Base-by-base conservation (phyloP, 495 filamentous ascomycete genomes). In the Letharia columbiana region DNA sequence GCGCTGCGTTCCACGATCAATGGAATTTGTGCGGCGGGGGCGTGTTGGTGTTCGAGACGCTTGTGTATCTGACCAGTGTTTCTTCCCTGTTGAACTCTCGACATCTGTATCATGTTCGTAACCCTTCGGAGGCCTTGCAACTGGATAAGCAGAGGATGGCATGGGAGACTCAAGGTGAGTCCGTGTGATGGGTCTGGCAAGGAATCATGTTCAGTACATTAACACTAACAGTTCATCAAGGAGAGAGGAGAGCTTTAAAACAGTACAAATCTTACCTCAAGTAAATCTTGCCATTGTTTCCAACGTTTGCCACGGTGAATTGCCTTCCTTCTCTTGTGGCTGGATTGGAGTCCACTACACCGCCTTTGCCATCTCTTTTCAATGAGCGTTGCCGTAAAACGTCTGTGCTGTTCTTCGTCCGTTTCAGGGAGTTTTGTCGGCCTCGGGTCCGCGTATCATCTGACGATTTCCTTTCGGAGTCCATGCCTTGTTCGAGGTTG, bases 231-330 rank as follows among this genome's bases (percentile, higher is more conserved):
- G 44, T 52, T 59, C 59, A 65, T 62, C 28, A n/a, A 33, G 10
- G 11, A 42, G 13, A 15, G 31, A 61, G 15, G 13, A 15, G 31
- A 61, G 15, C 18, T 42, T 41, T 10, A 28, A 66, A 13, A 57
- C 23, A 18, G 41, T 44, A 28, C 39, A 15, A 65, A 70, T 73
- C 84, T 74, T 89, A 96, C 93, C 92, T 91, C 66, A 98, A 78
- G 75, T 94, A 98, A 75, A 98, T 92, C 76, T 88, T 87, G 45
- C 93, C 93, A 78, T 94, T 93, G 73, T 91, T 90, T 58, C 92
- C 92, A 65, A 98, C 89, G 77, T 96, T 97, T 35, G 90, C 91
- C 64, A 97, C 93, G 13, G 91, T 90, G 75, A 96, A 98, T 72
- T 94, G 89, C 60, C 90, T 82, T 37, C 87, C 90, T 77, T 79